Evolutionary conservation across 179 eudicot genomes (phyloP).

Genomic region (Corrigiola litoralis): DNA sequence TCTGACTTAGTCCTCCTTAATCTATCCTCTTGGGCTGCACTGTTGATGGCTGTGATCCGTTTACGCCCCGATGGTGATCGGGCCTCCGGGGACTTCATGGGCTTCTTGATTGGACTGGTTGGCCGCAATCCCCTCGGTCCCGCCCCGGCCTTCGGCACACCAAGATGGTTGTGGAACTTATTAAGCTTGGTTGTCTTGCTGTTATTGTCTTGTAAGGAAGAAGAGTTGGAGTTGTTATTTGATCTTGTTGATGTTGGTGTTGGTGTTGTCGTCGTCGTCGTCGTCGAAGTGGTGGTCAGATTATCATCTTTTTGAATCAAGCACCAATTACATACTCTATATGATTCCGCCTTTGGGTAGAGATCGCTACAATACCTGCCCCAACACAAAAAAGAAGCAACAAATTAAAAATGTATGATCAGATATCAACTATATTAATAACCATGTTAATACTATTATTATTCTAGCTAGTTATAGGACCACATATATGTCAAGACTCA

Average conservation of each 20-base stretch:
- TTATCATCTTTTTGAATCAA: constrained; percentile 34
- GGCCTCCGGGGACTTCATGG: constrained; percentile 12
- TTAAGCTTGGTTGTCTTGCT: constrained; percentile 6
- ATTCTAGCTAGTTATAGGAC: too few relatives aligned
- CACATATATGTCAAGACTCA: too few relatives aligned
- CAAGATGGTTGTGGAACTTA: constrained; percentile 12
- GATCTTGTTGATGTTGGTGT: too few relatives aligned
- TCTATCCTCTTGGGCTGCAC: constrained; percentile 1
- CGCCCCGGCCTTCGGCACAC: constrained; percentile 2
- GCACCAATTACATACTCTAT: constrained; percentile 82
- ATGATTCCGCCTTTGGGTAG: constrained; percentile 72
- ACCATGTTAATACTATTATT: too few relatives aligned
- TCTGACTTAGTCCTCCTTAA: constrained; percentile 21
- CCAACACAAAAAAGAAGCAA: not conserved
- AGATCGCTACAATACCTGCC: constrained; percentile 78
- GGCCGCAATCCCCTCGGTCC: constrained; percentile 14
- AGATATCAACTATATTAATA: too few relatives aligned
- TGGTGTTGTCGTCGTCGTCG: constrained; percentile 15
- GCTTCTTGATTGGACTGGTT: constrained; percentile 35
- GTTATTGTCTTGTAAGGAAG: constrained; percentile 18
- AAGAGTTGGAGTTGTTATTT: constrained; percentile 17
- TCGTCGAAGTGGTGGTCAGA: not conserved
- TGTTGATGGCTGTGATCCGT: constrained; percentile 8
- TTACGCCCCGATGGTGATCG: constrained; percentile 15
- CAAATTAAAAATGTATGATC: not conserved